These are phyloP conservation scores for Mortierella sp. DNA, from an alignment of 371 early-diverging fungal genomes.

Conservation along the genomic window DNA sequence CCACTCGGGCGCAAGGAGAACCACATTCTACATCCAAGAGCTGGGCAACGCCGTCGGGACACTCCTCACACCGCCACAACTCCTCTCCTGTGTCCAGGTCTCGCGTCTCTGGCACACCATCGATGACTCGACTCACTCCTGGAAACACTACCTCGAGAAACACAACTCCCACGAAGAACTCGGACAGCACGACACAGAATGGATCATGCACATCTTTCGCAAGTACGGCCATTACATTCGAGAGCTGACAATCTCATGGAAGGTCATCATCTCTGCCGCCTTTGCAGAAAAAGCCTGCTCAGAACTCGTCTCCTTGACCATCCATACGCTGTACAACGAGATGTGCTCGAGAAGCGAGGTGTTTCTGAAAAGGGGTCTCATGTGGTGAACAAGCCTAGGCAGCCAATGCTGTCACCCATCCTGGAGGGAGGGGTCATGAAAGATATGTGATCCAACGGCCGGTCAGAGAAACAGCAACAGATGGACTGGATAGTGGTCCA, in stretches of 20 bases:
- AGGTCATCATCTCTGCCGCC: background rate
- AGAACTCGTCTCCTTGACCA: background rate
- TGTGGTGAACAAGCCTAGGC: background rate
- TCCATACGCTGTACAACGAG: background rate
- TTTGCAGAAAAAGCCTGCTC: background rate
- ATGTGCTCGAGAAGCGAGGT: background rate
- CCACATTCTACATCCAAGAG: background rate
- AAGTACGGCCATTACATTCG: conserved; percentile 8
- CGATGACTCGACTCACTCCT: background rate
- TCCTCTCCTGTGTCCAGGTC: conserved; percentile 1
- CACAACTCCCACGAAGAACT: background rate
- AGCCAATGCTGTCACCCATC: background rate
- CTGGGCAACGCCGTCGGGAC: background rate
- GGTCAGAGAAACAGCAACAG: background rate
- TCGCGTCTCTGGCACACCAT: conserved; percentile 12
- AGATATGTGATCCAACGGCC: background rate
- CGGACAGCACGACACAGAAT: background rate
- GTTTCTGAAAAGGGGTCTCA: background rate
- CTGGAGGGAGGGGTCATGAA: background rate
- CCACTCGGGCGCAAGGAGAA: background rate
- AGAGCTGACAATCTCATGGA: background rate
- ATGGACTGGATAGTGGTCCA: background rate
- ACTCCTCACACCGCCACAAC: background rate
- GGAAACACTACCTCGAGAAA: background rate
- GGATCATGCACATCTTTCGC: background rate